Conservation (phyloP, 1,284 basidiomycete genomes). For the Heterobasidion parviporum region DNA sequence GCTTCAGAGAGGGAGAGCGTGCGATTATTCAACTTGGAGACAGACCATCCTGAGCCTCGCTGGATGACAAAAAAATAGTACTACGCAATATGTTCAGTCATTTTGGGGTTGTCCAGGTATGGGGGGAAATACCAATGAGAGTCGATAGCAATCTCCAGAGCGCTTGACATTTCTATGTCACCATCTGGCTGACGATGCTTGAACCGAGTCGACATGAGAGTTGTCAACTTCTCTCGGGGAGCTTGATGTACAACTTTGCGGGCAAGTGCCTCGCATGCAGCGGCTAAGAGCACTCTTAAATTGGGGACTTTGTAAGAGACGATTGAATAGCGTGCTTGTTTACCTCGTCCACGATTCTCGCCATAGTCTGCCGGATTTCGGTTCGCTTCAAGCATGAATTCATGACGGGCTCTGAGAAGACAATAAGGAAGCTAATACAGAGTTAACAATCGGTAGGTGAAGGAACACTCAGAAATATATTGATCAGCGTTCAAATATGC, state of each 20-base stretch:
- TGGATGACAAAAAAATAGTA: slow-evolving; percentile 80
- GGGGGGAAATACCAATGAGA: slow-evolving; percentile 53
- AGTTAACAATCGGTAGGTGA: not conserved
- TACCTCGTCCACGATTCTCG: slow-evolving; percentile 77
- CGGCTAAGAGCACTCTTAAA: slow-evolving; percentile 32
- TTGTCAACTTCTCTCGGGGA: slow-evolving; percentile 53
- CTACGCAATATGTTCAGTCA: slow-evolving; percentile 25
- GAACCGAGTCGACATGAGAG: slow-evolving; percentile 75
- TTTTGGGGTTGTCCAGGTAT: not conserved
- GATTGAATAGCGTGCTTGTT: slow-evolving; percentile 1
- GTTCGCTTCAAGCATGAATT: slow-evolving; percentile 72
- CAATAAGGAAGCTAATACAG: slow-evolving; percentile 63
- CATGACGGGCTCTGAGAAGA: slow-evolving; percentile 70
- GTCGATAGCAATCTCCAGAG: slow-evolving; percentile 79
- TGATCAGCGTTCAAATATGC: slow-evolving; percentile 15
- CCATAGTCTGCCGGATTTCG: slow-evolving; percentile 76
- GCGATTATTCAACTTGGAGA: not conserved
- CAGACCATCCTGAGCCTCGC: slow-evolving; percentile 76
- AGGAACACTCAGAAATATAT: too few species aligned
- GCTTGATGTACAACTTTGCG: slow-evolving; percentile 70
- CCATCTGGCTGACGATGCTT: slow-evolving; percentile 69
- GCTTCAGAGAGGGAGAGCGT: not conserved
- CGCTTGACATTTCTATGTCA: slow-evolving; percentile 67
- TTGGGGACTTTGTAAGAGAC: not conserved
- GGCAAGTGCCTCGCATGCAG: slow-evolving; percentile 85